Conservation (phyloP, 257 asterid genomes). For the Solanum gracilifrons region DNA sequence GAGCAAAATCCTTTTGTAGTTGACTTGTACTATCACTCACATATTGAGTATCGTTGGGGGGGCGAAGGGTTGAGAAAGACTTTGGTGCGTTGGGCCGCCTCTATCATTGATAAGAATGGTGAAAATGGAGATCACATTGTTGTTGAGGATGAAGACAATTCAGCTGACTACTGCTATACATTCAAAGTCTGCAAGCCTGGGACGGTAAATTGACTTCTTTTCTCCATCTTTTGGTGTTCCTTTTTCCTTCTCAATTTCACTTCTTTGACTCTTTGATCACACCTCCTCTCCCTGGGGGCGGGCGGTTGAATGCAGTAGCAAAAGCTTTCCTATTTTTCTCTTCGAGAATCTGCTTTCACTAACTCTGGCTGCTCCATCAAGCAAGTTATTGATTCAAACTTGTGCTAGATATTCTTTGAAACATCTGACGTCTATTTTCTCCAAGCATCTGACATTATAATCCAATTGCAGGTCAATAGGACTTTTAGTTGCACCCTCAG, state of each 20-base stretch:
- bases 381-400: not conserved
- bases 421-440: not conserved
- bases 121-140: slow-evolving; percentile 56
- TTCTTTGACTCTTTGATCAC: not conserved
- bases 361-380: not conserved
- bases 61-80: slow-evolving; percentile 98
- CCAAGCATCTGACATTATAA: not conserved
- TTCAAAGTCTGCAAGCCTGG: slow-evolving; percentile 77
- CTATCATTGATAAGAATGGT: slow-evolving; percentile 44
- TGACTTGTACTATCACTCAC: slow-evolving; percentile 96
- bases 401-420: not conserved
- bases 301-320: not conserved
- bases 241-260: not conserved
- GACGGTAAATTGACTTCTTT: slow-evolving; percentile 33
- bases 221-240: not conserved
- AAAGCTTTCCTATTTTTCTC: not conserved
- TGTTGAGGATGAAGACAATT: slow-evolving; percentile 86
- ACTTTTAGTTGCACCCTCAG: not conserved
- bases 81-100: slow-evolving; percentile 78
- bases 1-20: slow-evolving; percentile 80
- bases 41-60: slow-evolving; percentile 98
- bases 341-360: not conserved
- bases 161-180: slow-evolving; percentile 95
- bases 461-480: not conserved
- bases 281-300: not conserved